phyloP scores from a whole-genome alignment of 495 filamentous ascomycete genomes.

The Arthonia radiata region DNA sequence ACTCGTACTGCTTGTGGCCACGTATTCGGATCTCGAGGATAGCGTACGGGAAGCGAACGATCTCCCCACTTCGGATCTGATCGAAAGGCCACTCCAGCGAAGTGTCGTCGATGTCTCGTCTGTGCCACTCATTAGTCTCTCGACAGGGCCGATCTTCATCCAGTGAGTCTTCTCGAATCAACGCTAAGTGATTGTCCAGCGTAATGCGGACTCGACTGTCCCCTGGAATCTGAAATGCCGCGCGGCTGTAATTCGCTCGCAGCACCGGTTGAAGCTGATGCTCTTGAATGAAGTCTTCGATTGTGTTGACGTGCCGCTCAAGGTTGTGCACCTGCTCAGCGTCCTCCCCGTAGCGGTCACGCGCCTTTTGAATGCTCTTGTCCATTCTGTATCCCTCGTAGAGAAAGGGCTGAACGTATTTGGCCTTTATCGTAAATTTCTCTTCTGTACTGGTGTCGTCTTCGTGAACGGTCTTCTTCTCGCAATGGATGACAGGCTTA shows the following conservation, averaged over 20 bases:
- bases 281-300: conserved; percentile 58
- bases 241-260: conserved; percentile 79
- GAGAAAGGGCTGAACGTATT: conserved; percentile 77
- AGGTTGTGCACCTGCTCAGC: conserved; percentile 40
- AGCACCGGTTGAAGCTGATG: conserved; percentile 62
- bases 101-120: conserved; percentile 60
- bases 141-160: conserved; percentile 69
- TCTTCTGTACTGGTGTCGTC: conserved; percentile 50
- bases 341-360: conserved; percentile 33
- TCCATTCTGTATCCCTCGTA: conserved; percentile 78
- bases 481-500: conserved; percentile 53
- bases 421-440: conserved; percentile 68
- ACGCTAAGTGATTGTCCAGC: conserved; percentile 73
- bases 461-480: conserved; percentile 67
- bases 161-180: conserved; percentile 79
- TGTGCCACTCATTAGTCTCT: conserved; percentile 73
- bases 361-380: conserved; percentile 62
- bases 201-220: conserved; percentile 78
- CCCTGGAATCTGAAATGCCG: conserved; percentile 87
- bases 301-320: conserved; percentile 42
- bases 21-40: conserved; percentile 82
- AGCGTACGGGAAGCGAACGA: conserved; percentile 75
- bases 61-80: conserved; percentile 66
- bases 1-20: conserved; percentile 43
- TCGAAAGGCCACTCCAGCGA: conserved; percentile 71